Conservation (phyloP, 106 monocot species). For the Dioscorea dumetorum region DNA sequence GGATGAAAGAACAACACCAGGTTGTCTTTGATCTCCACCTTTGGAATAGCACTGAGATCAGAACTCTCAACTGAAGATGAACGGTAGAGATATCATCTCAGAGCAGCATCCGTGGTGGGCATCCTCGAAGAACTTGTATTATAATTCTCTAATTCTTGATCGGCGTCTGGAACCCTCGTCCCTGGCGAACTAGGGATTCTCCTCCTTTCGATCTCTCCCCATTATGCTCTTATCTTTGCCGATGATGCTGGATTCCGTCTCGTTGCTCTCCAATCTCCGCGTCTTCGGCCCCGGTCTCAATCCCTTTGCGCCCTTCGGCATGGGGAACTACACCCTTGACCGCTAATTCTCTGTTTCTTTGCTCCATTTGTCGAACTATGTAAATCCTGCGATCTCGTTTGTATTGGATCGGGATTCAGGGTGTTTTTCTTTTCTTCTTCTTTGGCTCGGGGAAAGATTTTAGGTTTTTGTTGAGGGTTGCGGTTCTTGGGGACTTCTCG, state of each 20-base stretch:
- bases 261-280: conserved; percentile 37
- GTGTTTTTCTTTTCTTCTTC: neutral
- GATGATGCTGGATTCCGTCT: conserved; percentile 5
- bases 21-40: too few relatives aligned
- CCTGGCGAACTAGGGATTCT: neutral
- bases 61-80: too few relatives aligned
- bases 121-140: too few relatives aligned
- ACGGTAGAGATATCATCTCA: too few relatives aligned
- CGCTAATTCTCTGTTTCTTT: conserved; percentile 24
- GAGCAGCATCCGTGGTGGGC: too few relatives aligned
- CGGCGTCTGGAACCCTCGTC: too few relatives aligned
- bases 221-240: neutral
- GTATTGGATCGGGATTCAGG: neutral
- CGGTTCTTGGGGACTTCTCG: neutral
- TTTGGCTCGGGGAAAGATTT: neutral
- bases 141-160: too few relatives aligned
- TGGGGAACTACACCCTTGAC: conserved; percentile 46
- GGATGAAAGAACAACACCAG: too few relatives aligned
- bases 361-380: neutral
- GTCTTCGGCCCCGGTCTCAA: conserved; percentile 71
- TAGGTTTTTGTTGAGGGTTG: neutral
- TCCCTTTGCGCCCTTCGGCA: conserved; percentile 69
- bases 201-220: neutral
- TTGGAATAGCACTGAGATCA: too few relatives aligned
- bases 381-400: neutral